Conservation (phyloP, 2,329 filamentous ascomycete species). For the Microdochium nivale region DNA sequence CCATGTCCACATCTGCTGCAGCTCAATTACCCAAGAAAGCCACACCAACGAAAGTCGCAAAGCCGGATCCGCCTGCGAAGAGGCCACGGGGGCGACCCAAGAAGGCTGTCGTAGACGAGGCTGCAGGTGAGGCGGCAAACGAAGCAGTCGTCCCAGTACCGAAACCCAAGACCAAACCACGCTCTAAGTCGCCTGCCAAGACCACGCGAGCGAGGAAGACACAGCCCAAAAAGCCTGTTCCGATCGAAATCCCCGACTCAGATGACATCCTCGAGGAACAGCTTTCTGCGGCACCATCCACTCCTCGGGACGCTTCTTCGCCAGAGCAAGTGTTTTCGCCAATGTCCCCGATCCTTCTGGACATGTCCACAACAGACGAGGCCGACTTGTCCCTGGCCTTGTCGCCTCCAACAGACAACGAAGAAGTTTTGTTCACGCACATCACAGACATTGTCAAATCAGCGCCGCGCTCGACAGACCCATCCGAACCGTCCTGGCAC, state of each 20-base stretch:
- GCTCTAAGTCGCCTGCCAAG: slow-evolving; percentile 20
- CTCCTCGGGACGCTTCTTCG: slow-evolving; percentile 18
- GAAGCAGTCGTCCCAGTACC: slow-evolving; percentile 26
- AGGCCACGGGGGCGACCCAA: slow-evolving; percentile 1
- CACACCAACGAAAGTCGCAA: slow-evolving; percentile 7
- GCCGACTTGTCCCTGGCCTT: slow-evolving; percentile 35
- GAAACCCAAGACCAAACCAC: slow-evolving; percentile 9
- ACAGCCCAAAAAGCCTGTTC: slow-evolving; percentile 7
- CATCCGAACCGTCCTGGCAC: slow-evolving; percentile 61
- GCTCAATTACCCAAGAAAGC: slow-evolving; percentile 18
- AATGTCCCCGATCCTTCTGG: slow-evolving; percentile 20
- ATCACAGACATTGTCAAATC: slow-evolving; percentile 47
- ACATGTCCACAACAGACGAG: slow-evolving; percentile 33
- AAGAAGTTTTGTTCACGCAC: slow-evolving; percentile 36
- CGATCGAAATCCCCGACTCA: slow-evolving; percentile 42
- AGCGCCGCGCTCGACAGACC: slow-evolving; percentile 39
- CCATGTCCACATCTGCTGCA: slow-evolving; percentile 13
- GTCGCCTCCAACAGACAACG: slow-evolving; percentile 27
- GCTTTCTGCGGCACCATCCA: slow-evolving; percentile 16
- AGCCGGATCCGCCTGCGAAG: not conserved
- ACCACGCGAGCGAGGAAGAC: slow-evolving; percentile 6
- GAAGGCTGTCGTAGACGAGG: slow-evolving; percentile 14
- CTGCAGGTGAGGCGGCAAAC: too few species aligned
- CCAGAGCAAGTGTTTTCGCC: slow-evolving; percentile 34
- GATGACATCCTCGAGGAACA: slow-evolving; percentile 25